phyloP scores from a whole-genome alignment of 1,284 basidiomycete genomes.

The Polyporus tsugae region DNA sequence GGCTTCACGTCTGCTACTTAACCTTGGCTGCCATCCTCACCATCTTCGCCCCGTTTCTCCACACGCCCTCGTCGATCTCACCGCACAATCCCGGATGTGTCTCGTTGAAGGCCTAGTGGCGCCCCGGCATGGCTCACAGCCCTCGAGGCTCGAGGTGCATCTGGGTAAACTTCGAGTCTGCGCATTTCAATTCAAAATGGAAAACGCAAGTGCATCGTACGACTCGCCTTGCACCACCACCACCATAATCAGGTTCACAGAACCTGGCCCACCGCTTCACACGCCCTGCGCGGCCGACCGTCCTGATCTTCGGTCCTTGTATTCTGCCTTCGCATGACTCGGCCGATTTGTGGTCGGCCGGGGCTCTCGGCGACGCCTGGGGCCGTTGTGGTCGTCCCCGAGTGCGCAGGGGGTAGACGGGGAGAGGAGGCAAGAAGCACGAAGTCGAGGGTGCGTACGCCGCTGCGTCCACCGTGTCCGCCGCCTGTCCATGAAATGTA shows the following conservation, averaged over 20 bases:
- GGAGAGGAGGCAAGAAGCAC: slow-evolving; percentile 1
- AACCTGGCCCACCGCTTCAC: slow-evolving; percentile 3
- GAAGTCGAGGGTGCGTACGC: background rate
- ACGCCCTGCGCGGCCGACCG: background rate
- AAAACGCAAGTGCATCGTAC: slow-evolving; percentile 20
- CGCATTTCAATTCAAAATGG: background rate
- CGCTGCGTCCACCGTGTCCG: background rate
- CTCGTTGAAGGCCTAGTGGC: slow-evolving; percentile 18
- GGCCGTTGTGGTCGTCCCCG: background rate
- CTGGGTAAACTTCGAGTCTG: background rate
- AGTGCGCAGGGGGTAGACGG: background rate
- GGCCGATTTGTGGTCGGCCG: background rate
- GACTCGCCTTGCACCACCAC: slow-evolving; percentile 11
- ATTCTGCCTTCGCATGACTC: background rate
- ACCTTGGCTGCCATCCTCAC: background rate
- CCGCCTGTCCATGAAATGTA: background rate
- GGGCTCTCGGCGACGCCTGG: slow-evolving; percentile 4
- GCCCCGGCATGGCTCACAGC: slow-evolving; percentile 6
- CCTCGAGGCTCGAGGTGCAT: background rate
- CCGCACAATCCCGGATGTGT: background rate
- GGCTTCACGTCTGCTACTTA: background rate
- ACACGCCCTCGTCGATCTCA: background rate
- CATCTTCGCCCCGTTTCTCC: background rate
- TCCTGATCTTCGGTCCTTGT: slow-evolving; percentile 9
- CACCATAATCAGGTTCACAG: background rate